Percentiles rank a stretch among this genome's conserved stretches.
These are phyloP conservation scores for Termitomyces sp. DNA, from an alignment of 768 basidiomycete species.

Conservation along the genomic window DNA sequence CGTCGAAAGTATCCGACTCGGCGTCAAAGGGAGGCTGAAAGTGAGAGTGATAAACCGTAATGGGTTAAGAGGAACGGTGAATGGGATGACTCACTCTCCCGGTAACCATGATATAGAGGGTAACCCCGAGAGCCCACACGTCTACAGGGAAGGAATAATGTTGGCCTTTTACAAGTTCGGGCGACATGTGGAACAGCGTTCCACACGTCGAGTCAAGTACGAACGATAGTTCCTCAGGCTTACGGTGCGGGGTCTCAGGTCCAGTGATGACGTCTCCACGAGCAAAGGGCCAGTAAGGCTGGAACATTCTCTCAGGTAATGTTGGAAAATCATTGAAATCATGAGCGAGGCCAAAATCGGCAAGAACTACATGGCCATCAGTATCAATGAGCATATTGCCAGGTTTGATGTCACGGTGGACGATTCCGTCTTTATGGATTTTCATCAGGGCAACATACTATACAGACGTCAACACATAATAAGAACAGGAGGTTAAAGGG, in stretches of 20 bases:
- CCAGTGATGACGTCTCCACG: constrained; percentile 8
- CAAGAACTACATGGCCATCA: constrained; percentile 28
- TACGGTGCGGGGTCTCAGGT: constrained; percentile 14
- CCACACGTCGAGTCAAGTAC: constrained; percentile 24
- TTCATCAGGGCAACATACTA: constrained; percentile 28
- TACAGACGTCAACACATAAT: background rate
- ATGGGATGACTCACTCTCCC: constrained; percentile 36
- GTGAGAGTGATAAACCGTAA: background rate
- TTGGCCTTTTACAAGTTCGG: constrained; percentile 23
- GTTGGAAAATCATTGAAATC: constrained; percentile 22
- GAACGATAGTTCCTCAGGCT: constrained; percentile 22
- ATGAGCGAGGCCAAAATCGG: constrained; percentile 29
- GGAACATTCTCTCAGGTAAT: constrained; percentile 23
- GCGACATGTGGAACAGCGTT: constrained; percentile 29
- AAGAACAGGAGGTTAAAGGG: background rate
- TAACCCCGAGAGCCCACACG: constrained; percentile 77
- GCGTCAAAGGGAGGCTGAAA: constrained; percentile 21
- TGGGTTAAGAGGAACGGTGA: background rate
- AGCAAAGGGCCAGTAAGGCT: constrained; percentile 29
- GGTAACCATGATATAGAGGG: constrained; percentile 69
- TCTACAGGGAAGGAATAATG: constrained; percentile 41
- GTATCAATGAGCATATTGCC: constrained; percentile 28
- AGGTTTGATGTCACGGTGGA: constrained; percentile 32
- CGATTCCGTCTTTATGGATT: constrained; percentile 29
- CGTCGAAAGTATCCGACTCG: background rate